phyloP scores from a whole-genome alignment of 352 stramenopile genomes.

The Phytophthora chlamydospora region DNA sequence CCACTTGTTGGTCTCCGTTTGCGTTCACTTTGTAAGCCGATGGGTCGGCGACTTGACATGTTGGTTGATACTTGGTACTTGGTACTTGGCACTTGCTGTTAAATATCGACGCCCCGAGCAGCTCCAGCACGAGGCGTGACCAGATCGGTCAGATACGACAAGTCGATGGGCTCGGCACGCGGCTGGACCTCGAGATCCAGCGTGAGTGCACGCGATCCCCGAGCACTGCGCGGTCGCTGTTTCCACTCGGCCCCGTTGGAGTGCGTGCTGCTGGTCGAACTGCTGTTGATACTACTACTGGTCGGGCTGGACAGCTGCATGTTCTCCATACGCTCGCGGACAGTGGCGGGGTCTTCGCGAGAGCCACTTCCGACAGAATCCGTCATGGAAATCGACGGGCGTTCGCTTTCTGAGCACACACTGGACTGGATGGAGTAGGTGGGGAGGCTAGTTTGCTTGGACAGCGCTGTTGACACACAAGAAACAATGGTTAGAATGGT shows the following conservation, averaged over 20 bases:
- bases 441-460: slow-evolving; percentile 32
- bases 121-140: slow-evolving; percentile 40
- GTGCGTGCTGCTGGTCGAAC: slow-evolving; percentile 15
- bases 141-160: slow-evolving; percentile 57
- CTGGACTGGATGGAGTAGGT: slow-evolving; percentile 26
- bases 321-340: slow-evolving; percentile 26
- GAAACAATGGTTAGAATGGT: neutral
- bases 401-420: slow-evolving; percentile 29
- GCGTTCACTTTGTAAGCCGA: too few relatives aligned
- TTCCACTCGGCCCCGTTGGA: slow-evolving; percentile 19
- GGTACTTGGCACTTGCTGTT: slow-evolving; percentile 14
- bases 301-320: slow-evolving; percentile 25
- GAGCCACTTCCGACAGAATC: slow-evolving; percentile 41
- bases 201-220: slow-evolving; percentile 24
- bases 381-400: slow-evolving; percentile 41
- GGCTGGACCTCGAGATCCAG: slow-evolving; percentile 25
- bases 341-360: slow-evolving; percentile 21
- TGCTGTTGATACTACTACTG: slow-evolving; percentile 25
- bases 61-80: slow-evolving; percentile 18
- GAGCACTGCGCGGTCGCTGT: slow-evolving; percentile 22
- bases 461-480: slow-evolving; percentile 13
- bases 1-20: neutral
- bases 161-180: slow-evolving; percentile 42
- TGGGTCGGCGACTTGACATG: slow-evolving; percentile 13
- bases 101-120: slow-evolving; percentile 39